Conservation (phyloP, 768 basidiomycete species). For the Lentinus tigrinus region DNA sequence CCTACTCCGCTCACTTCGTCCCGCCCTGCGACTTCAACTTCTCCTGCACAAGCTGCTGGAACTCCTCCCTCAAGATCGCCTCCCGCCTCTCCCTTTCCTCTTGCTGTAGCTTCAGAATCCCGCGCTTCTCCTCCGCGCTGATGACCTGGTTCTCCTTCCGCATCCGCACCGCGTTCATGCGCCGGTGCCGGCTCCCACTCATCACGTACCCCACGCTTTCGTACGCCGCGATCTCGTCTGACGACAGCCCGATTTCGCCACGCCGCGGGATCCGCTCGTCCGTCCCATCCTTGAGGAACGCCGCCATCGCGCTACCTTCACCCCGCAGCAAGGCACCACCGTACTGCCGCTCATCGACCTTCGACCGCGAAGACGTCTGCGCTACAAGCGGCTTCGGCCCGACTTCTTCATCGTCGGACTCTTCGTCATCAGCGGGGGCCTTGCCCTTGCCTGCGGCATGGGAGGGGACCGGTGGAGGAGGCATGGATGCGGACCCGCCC, state of each 20-base stretch:
- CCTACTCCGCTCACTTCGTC: slow-evolving; percentile 8
- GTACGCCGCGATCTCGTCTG: slow-evolving; percentile 82
- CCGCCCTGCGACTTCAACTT: slow-evolving; percentile 50
- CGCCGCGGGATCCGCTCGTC: slow-evolving; percentile 92
- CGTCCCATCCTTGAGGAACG: slow-evolving; percentile 82
- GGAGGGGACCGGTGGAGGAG: slow-evolving; percentile 17
- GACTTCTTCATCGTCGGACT: slow-evolving; percentile 64
- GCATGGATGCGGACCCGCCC: slow-evolving; percentile 19
- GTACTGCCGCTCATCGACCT: slow-evolving; percentile 80
- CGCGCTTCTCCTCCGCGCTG: slow-evolving; percentile 96
- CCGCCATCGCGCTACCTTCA: slow-evolving; percentile 98
- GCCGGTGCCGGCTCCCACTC: slow-evolving; percentile 90
- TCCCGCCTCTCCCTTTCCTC: slow-evolving; percentile 94
- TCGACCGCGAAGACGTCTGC: slow-evolving; percentile 36
- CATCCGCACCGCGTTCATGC: slow-evolving; percentile 99
- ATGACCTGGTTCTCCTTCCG: slow-evolving; percentile 99
- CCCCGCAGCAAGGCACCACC: slow-evolving; percentile 89
- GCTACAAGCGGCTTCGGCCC: slow-evolving; percentile 73
- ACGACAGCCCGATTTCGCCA: slow-evolving; percentile 95
- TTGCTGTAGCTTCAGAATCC: slow-evolving; percentile 90
- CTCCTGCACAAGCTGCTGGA: slow-evolving; percentile 79
- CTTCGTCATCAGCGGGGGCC: slow-evolving; percentile 26
- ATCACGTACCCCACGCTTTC: slow-evolving; percentile 96
- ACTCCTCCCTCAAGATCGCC: slow-evolving; percentile 84
- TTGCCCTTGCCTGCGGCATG: slow-evolving; percentile 19